Evolutionary conservation across 2,329 filamentous ascomycete genomes (phyloP), one percentile per base, ranked within the genome.

Genomic region (Aspergillus sp.): DNA sequence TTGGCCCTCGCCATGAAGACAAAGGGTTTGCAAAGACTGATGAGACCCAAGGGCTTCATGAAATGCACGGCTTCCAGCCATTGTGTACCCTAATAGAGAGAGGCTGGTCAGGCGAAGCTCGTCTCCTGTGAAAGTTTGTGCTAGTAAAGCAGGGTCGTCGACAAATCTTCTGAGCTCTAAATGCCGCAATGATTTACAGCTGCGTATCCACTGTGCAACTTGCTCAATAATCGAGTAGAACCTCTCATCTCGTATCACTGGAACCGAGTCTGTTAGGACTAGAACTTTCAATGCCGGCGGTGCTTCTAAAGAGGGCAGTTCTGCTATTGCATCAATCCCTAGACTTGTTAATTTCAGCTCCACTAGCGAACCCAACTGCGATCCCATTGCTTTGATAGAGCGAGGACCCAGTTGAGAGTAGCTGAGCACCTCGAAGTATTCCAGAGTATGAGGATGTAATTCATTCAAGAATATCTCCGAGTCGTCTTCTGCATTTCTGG

Each of bases 391-490:
- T 27, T 70, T 59, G 37, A 85, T 76, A 1, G 81, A 78, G 35
- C 77, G 68, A 3, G 69, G 63, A 0, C 76, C 76, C 11, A 85
- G 70, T 3, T 71, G 65, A 49, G 79, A 79, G 33, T 71, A 67
- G 54, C 76, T 78, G 42, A 81, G 72, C 27, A 82, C 73, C 45
- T 80, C 70, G 44, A 88, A 81, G 13, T 72, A 73, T 44, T 71
- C 70, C 8, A 88, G 64, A 1, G 74, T 79, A 48, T 86, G 75
- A 2, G 74, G 70, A 12, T 65, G 71, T 39, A 88, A 69, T 1
- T 71, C 69, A 26, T 65, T 66, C 37, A 88, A 70, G 54, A 87
- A 85, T 2, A 68, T 66, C 1, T 81, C 76, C 39, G 85, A 68
- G 33, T 78, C 70, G 27, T 73, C 64, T 47, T 87, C 83, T 6